Evolutionary conservation across 2,329 filamentous ascomycete genomes (phyloP), one percentile per base, ranked within the genome.

Genomic region (Bipolaris gigantea): DNA sequence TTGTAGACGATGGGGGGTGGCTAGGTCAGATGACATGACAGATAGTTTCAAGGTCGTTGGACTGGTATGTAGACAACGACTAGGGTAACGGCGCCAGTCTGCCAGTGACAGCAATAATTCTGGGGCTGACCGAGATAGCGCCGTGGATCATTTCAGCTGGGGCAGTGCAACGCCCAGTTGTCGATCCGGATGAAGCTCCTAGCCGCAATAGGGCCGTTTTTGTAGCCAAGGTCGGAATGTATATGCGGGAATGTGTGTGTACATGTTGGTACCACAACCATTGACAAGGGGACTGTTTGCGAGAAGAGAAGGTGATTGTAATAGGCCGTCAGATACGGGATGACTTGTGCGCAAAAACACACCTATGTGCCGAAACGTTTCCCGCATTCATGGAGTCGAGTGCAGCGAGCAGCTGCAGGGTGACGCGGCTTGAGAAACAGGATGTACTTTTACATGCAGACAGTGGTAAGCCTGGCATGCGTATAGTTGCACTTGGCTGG

Each of bases 201-300:
- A 36, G 40, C 47, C 36, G 23, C 6, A 36, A 53, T 36, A 53
- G 44, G 50, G 32, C 44, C 50, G 25, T 48, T 30, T 13, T 30
- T 6, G 36, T 38, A 32, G 50, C 23, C 25, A 16, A 15, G 15
- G 11, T 11, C 9, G 18, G 27, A 11, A 30, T 30, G 27, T 30
- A 30, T 10, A 30, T 30, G 27, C 27, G 10, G 27, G 11, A 30
- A 30, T 11, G 27, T 30, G 18, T 18, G 8, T 10, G 15, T 18
- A 42, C 32, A 27, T 15, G 40, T 13, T 11, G 27, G 27, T 30
- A 30, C 27, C 3, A 16, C 23, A 16, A 27, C 39, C n/a, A 16
- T 41, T 42, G 10, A 30, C 9, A 30, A 11, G 21, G 23, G 16
- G n/a, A 23, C n/a, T 42, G 19, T 13, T 48, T 16, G 32, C 34